phyloP scores from a whole-genome alignment of 768 basidiomycete species.

The Termitomyces sp. region DNA sequence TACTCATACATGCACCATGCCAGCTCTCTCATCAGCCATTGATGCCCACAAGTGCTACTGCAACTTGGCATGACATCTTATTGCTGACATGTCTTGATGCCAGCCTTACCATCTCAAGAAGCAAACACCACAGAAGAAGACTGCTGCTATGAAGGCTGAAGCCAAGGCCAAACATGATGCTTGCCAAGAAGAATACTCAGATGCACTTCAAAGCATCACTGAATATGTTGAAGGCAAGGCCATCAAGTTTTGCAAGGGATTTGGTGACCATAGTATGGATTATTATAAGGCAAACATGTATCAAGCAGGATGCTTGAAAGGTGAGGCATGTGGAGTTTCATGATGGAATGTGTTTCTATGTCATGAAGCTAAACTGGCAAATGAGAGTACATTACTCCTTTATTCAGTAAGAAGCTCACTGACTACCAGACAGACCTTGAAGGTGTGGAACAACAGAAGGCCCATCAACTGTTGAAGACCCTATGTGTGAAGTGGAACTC shows the following conservation, averaged over 20 bases:
- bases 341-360: neutral
- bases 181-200: neutral
- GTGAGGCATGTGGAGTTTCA: neutral
- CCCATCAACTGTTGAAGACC: neutral
- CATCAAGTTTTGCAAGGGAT: neutral
- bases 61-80: neutral
- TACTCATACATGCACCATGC: too few relatives aligned
- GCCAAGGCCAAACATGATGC: neutral
- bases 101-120: neutral
- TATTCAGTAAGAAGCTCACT: neutral
- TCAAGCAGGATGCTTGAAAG: neutral
- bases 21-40: neutral
- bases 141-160: neutral
- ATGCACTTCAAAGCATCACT: neutral
- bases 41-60: neutral
- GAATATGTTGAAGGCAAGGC: neutral
- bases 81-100: neutral
- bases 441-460: too few relatives aligned
- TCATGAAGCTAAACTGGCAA: neutral
- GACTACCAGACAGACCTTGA: neutral
- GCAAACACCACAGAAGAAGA: neutral
- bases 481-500: neutral
- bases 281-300: neutral
- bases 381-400: neutral
- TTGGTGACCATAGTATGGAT: neutral